A percentile compares a stretch with the other conserved stretches of the same genome.
phyloP scores from a whole-genome alignment of 176 grass and related monocot genomes.

The Thinopyrum elongatum region DNA sequence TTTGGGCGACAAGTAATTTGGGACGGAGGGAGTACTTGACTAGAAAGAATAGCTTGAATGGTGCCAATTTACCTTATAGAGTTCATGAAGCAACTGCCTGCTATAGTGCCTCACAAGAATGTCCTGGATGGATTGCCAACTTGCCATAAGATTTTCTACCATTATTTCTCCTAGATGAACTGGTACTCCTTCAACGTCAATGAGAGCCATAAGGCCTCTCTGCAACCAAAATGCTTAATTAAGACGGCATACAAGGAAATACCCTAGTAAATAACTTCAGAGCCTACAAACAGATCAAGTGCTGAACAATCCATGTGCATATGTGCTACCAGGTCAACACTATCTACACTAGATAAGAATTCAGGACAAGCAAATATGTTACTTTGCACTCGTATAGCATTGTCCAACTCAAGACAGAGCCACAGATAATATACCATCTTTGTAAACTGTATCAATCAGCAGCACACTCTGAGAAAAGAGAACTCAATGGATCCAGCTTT shows the following conservation, averaged over 20 bases:
- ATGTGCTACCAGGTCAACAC: slow-evolving; percentile 3
- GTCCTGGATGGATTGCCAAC: slow-evolving; percentile 87
- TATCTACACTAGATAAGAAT: neutral
- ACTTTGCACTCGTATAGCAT: neutral
- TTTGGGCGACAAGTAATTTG: no score
- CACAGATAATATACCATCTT: neutral
- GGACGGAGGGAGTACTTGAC: neutral
- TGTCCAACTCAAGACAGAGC: neutral
- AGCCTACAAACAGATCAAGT: neutral
- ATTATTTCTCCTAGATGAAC: slow-evolving; percentile 83
- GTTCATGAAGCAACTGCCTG: slow-evolving; percentile 92
- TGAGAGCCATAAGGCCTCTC: slow-evolving; percentile 97
- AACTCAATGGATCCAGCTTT: slow-evolving; percentile 20
- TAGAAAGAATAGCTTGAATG: slow-evolving; percentile 21
- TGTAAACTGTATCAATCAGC: slow-evolving; percentile 10
- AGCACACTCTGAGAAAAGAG: neutral
- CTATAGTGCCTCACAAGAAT: slow-evolving; percentile 92
- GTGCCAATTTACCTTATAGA: slow-evolving; percentile 77
- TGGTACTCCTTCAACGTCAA: slow-evolving; percentile 95
- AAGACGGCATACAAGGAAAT: slow-evolving; percentile 13
- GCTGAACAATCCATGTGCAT: slow-evolving; percentile 9
- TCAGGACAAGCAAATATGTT: neutral
- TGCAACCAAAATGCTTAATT: slow-evolving; percentile 48
- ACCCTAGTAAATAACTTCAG: neutral
- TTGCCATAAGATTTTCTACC: slow-evolving; percentile 91